Evolutionary conservation across 75 land plant species (phyloP).

Genomic region (Isoetes taiwanensis): DNA sequence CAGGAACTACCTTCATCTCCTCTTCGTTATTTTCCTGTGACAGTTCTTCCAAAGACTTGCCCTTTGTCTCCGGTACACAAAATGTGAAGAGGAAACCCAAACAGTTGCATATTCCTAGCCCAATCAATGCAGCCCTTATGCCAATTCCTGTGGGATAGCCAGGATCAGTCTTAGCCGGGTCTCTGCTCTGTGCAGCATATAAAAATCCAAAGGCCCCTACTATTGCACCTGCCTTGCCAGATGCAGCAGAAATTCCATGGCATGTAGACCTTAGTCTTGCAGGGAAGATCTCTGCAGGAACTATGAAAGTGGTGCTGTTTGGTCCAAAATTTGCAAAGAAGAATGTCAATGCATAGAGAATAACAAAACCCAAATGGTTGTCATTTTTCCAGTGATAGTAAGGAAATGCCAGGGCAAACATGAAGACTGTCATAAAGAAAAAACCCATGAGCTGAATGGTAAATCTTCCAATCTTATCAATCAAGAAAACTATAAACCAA

Average conservation of each 20-base stretch:
- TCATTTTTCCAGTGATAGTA: constrained; percentile 25
- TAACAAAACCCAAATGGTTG: constrained; percentile 25
- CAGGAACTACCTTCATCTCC: no score
- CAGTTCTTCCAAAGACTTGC: constrained; percentile 30
- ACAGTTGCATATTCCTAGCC: constrained; percentile 17
- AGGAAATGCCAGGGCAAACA: constrained; percentile 28
- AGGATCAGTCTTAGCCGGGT: neutral
- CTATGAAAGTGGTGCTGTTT: constrained; percentile 40
- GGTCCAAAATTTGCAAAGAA: constrained; percentile 51
- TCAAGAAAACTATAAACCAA: constrained; percentile 38
- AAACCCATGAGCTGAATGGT: constrained; percentile 33
- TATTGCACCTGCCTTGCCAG: constrained; percentile 49
- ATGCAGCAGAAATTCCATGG: constrained; percentile 76
- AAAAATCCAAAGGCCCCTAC: constrained; percentile 24
- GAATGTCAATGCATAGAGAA: constrained; percentile 25
- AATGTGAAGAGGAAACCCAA: constrained; percentile 32
- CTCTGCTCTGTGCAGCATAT: constrained; percentile 13
- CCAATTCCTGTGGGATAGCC: constrained; percentile 32
- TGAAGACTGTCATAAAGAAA: constrained; percentile 44
- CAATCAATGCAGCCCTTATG: constrained; percentile 15
- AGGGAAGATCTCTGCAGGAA: constrained; percentile 29
- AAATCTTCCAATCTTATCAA: constrained; percentile 31
- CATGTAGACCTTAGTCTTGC: constrained; percentile 64
- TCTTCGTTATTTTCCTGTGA: constrained; percentile 27
- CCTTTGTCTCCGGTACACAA: constrained; percentile 35